Conservation (phyloP, 2,329 filamentous ascomycete species). For the Curvularia verruculosa region DNA sequence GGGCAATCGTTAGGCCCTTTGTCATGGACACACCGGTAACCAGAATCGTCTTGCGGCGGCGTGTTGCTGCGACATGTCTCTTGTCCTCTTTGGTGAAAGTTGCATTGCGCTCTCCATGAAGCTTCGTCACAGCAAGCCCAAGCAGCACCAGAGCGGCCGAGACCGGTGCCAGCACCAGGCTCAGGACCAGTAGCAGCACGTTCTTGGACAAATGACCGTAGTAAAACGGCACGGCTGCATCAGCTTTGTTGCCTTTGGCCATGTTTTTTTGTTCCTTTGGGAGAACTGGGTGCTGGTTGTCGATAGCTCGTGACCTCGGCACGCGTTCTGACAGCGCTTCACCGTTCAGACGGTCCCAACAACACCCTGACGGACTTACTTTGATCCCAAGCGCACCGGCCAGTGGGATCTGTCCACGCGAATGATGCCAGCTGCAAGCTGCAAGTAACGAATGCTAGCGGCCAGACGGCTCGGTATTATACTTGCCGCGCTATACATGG, state of each 20-base stretch:
- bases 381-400: slow-evolving; percentile 5
- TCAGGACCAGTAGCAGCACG: slow-evolving; percentile 53
- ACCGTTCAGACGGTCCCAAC: slow-evolving; percentile 12
- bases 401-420: slow-evolving; percentile 4
- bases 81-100: slow-evolving; percentile 25
- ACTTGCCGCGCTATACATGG: slow-evolving; percentile 19
- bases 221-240: slow-evolving; percentile 29
- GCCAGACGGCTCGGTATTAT: slow-evolving; percentile 20
- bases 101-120: slow-evolving; percentile 17
- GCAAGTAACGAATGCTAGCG: slow-evolving; percentile 18
- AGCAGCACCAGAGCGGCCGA: slow-evolving; percentile 39
- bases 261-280: slow-evolving; percentile 21
- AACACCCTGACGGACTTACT: slow-evolving; percentile 13
- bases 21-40: slow-evolving; percentile 76
- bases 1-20: slow-evolving; percentile 71
- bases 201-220: slow-evolving; percentile 57
- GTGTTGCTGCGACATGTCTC: slow-evolving; percentile 26
- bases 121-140: slow-evolving; percentile 35
- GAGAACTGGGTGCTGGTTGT: slow-evolving; percentile 3
- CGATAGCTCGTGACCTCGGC: slow-evolving; percentile 25
- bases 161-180: slow-evolving; percentile 57
- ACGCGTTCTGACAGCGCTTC: slow-evolving; percentile 13
- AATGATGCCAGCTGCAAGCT: slow-evolving; percentile 11
- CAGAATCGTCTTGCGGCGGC: slow-evolving; percentile 61
- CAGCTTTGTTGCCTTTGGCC: slow-evolving; percentile 15